Conservation (phyloP, 352 stramenopile species). For the Thraustochytrium sp. region DNA sequence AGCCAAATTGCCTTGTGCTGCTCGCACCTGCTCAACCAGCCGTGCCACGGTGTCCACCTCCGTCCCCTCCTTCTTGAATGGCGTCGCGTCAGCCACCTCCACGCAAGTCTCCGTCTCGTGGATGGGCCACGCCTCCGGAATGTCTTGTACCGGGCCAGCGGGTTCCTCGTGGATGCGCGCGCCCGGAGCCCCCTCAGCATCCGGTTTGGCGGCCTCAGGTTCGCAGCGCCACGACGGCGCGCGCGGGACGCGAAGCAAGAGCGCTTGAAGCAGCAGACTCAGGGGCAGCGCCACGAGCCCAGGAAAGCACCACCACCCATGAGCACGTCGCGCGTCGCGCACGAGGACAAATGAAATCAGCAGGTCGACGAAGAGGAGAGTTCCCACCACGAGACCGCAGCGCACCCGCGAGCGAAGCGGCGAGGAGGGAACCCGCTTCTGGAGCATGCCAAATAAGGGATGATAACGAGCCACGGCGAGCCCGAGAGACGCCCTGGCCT, state of each 20-base stretch:
- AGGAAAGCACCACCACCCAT: neutral
- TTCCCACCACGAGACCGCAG: neutral
- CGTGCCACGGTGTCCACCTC: too few relatives aligned
- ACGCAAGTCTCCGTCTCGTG: too few relatives aligned
- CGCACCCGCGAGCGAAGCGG: neutral
- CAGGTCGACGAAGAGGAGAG: neutral
- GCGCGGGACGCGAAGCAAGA: too few relatives aligned
- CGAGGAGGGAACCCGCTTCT: neutral
- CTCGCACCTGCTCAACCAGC: too few relatives aligned
- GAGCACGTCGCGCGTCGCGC: neutral
- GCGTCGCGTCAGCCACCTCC: too few relatives aligned
- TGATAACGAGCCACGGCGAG: neutral
- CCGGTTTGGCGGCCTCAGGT: too few relatives aligned
- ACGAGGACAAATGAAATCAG: neutral
- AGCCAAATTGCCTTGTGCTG: neutral
- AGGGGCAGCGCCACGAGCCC: neutral
- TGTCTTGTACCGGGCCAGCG: too few relatives aligned
- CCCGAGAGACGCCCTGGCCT: neutral
- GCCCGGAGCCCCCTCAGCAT: too few relatives aligned
- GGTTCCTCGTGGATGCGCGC: too few relatives aligned
- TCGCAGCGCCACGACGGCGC: too few relatives aligned
- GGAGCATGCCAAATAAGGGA: neutral
- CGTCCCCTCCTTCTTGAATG: too few relatives aligned
- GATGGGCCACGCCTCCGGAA: too few relatives aligned
- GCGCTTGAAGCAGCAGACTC: neutral